phyloP scores from a whole-genome alignment of 2,329 filamentous ascomycete genomes.

The Didymosphaeria variabile region DNA sequence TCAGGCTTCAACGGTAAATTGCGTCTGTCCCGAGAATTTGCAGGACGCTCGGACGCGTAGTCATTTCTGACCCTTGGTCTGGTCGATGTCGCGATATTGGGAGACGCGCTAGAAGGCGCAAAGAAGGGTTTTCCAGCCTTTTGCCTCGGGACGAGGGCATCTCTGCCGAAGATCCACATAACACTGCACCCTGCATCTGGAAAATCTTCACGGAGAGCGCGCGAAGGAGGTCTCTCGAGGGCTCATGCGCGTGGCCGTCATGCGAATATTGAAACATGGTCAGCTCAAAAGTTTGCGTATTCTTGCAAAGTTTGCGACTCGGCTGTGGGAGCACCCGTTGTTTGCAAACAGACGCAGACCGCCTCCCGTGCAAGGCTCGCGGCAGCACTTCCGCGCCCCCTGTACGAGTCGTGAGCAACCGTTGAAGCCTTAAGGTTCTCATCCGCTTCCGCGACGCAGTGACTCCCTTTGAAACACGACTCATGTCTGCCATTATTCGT shows the following conservation, averaged over 20 bases:
- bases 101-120: constrained; percentile 10
- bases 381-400: constrained; percentile 6
- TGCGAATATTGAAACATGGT: neutral
- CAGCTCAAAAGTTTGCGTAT: neutral
- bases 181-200: neutral
- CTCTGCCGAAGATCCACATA: constrained; percentile 8
- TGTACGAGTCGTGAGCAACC: constrained; percentile 11
- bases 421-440: constrained; percentile 5
- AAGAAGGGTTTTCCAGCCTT: constrained; percentile 15
- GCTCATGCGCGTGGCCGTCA: neutral
- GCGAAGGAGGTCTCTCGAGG: constrained; percentile 8
- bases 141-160: constrained; percentile 8
- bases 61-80: neutral
- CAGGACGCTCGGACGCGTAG: constrained; percentile 15
- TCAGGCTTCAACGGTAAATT: constrained; percentile 5
- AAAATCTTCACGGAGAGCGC: constrained; percentile 3
- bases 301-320: neutral
- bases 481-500: constrained; percentile 1
- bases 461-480: constrained; percentile 4
- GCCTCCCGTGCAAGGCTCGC: constrained; percentile 5
- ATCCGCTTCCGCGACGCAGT: constrained; percentile 15
- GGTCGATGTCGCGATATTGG: constrained; percentile 11
- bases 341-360: constrained; percentile 5
- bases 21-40: constrained; percentile 21
- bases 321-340: constrained; percentile 4